Percentiles rank a stretch among this genome's conserved stretches.
Conservation (phyloP, 2,329 filamentous ascomycete species). For the Pseudofabraea citricarpa region DNA sequence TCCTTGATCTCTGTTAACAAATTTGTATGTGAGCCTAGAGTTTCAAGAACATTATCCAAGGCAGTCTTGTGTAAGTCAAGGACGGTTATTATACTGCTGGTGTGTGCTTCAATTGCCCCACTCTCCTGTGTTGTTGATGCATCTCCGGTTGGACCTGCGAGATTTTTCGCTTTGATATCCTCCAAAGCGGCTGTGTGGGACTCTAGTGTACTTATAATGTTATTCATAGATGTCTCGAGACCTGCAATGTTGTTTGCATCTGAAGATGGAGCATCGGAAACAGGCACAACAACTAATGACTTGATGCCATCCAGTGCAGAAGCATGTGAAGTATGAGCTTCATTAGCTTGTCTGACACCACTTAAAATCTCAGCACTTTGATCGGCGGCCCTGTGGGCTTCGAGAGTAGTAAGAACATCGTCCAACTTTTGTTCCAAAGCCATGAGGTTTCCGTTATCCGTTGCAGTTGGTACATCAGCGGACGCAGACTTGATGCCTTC, state of each 20-base stretch:
- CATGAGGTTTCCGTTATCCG: neutral
- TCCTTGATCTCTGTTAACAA: slow-evolving; percentile 25
- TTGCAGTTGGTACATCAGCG: neutral
- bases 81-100: slow-evolving; percentile 8
- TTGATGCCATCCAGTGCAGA: slow-evolving; percentile 13
- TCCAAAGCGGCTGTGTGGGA: slow-evolving; percentile 11
- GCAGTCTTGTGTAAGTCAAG: slow-evolving; percentile 1
- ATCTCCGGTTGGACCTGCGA: slow-evolving; percentile 6
- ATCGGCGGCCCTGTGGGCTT: slow-evolving; percentile 14
- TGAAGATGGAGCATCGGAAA: neutral
- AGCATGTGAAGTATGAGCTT: slow-evolving; percentile 19
- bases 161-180: slow-evolving; percentile 8
- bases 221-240: slow-evolving; percentile 6
- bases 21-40: slow-evolving; percentile 16
- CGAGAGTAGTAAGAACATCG: slow-evolving; percentile 15
- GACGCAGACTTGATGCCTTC: slow-evolving; percentile 8
- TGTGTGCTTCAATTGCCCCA: slow-evolving; percentile 5
- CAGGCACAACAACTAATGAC: neutral
- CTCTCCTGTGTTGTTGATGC: neutral
- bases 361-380: slow-evolving; percentile 19
- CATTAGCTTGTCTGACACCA: slow-evolving; percentile 21
- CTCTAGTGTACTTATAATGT: slow-evolving; percentile 9
- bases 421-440: slow-evolving; percentile 2
- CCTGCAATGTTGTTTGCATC: neutral
- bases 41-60: slow-evolving; percentile 12